Percentiles rank a stretch among this genome's conserved stretches.
Conservation (phyloP, 2,329 filamentous ascomycete genomes). For the Graphium sp. region DNA sequence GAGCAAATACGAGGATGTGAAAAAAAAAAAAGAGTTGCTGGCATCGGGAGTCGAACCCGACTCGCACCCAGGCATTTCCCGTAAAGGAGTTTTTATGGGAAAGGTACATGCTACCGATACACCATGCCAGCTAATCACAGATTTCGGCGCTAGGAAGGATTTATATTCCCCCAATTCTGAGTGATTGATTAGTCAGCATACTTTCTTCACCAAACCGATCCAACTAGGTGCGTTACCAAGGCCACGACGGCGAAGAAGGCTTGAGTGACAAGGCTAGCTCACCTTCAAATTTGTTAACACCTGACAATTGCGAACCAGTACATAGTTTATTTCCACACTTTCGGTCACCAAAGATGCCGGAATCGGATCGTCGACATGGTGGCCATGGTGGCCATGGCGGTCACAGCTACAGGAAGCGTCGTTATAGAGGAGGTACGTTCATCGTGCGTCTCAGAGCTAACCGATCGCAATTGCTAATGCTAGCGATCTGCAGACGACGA, state of each 20-base stretch:
- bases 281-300: not conserved
- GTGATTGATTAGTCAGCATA: no score
- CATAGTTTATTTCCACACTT: not conserved
- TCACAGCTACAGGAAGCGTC: conserved; percentile 54
- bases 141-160: no score
- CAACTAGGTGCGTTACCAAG: no score
- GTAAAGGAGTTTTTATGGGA: no score
- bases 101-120: no score
- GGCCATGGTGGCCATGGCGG: conserved; percentile 26
- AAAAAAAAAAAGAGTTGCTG: no score
- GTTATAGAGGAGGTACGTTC: conserved; percentile 64
- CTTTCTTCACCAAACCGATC: no score
- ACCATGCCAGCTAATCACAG: no score
- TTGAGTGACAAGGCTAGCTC: not conserved
- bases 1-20: no score
- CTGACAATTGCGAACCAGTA: not conserved
- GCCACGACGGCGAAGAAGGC: not conserved
- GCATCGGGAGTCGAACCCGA: no score
- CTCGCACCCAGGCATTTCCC: no score
- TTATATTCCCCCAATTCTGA: no score
- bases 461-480: not conserved
- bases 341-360: conserved; percentile 23
- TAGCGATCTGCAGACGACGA: conserved; percentile 37
- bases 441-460: conserved; percentile 2
- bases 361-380: conserved; percentile 37